These are phyloP conservation scores for Bifiguratus adelaidae DNA, from an alignment of 192 early-diverging fungal species.

Conservation along the genomic window DNA sequence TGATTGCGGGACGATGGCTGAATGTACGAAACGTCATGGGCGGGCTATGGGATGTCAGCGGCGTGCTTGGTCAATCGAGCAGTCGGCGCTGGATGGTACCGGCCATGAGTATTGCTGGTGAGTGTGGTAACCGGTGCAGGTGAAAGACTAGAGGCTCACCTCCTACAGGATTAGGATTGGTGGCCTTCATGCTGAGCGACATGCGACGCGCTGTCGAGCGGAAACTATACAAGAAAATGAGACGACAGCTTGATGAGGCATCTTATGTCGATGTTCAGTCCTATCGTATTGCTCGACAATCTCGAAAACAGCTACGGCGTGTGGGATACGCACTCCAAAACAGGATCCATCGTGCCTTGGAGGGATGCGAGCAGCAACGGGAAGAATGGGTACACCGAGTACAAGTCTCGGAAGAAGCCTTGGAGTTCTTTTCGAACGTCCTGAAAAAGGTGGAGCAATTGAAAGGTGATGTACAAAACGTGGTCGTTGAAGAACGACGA, in stretches of 20 bases:
- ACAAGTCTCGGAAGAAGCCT: constrained; percentile 51
- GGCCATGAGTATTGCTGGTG: constrained; percentile 40
- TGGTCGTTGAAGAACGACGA: too few species aligned
- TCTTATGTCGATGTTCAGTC: constrained; percentile 47
- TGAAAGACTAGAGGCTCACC: constrained; percentile 10
- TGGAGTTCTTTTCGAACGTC: constrained; percentile 53
- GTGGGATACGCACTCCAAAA: constrained; percentile 63
- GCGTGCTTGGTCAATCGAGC: constrained; percentile 48
- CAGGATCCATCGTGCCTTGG: constrained; percentile 61
- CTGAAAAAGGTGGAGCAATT: constrained; percentile 45
- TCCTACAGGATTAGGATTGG: constrained; percentile 35
- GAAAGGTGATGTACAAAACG: too few species aligned
- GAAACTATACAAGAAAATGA: constrained; percentile 53
- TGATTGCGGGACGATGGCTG: constrained; percentile 21
- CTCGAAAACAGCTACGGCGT: constrained; percentile 50
- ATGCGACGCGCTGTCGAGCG: constrained; percentile 60
- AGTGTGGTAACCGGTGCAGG: constrained; percentile 23
- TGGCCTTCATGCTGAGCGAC: constrained; percentile 56
- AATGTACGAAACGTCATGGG: constrained; percentile 16
- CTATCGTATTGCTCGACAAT: constrained; percentile 50
- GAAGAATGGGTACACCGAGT: constrained; percentile 41
- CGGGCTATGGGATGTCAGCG: constrained; percentile 29
- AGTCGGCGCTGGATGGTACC: constrained; percentile 52
- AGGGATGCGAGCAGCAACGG: constrained; percentile 54
- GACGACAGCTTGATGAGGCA: constrained; percentile 27